Evolutionary conservation across 177 flowering plant species (phyloP).

Genomic region (Vitis hybrid): DNA sequence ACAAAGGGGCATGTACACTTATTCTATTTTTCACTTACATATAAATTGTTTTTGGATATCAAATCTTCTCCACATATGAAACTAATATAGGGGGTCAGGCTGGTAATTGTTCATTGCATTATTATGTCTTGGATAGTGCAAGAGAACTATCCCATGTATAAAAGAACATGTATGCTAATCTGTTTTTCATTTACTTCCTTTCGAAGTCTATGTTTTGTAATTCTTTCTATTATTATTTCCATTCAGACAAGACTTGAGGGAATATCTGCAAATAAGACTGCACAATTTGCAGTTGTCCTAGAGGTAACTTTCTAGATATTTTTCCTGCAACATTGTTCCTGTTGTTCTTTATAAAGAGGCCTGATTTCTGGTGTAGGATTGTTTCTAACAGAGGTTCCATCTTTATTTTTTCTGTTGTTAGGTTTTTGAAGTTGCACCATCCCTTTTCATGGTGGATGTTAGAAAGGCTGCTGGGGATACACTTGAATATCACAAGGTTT

Average conservation of each 20-base stretch:
- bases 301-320: slow-evolving; percentile 53
- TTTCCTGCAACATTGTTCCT: background rate
- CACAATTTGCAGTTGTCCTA: slow-evolving; percentile 80
- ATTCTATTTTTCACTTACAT: no score
- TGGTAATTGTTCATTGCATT: no score
- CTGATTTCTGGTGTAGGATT: background rate
- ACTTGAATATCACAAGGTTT: slow-evolving; percentile 95
- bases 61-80: no score
- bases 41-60: no score
- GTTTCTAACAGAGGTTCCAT: background rate
- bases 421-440: slow-evolving; percentile 92
- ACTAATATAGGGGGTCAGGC: no score
- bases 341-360: background rate
- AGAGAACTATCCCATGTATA: background rate
- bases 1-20: no score
- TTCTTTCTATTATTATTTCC: background rate
- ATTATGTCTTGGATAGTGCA: background rate
- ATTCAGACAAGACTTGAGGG: slow-evolving; percentile 90
- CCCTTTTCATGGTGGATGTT: slow-evolving; percentile 97
- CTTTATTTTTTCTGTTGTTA: slow-evolving; percentile 12
- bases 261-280: slow-evolving; percentile 54
- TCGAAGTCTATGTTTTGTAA: background rate
- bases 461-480: slow-evolving; percentile 96
- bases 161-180: background rate
- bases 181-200: background rate